Base-by-base conservation (phyloP, 345 rosid species). In the Gynandropsis gynandra region DNA sequence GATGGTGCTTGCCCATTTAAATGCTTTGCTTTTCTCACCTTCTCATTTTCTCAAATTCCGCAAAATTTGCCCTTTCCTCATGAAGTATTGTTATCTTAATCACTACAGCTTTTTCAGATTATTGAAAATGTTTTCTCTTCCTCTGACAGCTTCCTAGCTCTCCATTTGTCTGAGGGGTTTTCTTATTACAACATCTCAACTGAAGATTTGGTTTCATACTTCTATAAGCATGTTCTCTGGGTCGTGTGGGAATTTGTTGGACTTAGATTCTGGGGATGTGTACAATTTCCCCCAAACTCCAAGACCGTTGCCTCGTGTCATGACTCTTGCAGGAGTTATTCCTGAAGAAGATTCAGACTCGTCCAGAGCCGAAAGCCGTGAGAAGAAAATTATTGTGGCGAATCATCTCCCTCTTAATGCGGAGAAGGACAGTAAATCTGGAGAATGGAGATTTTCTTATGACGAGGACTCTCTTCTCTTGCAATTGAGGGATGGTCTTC, bases 211-310 rank as follows among this genome's bases (percentile, higher is more conserved):
- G n/a, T n/a, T n/a, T n/a, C n/a, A n/a, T n/a, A n/a, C n/a, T n/a
- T n/a, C n/a, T n/a, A n/a, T n/a, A n/a, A n/a, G n/a, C 45, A 85
- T 85, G 95, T 80, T 71, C 27, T 79, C 86, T 8, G 74, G 80
- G 62, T 77, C 85, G 20, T 72, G 67, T 62, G 63, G 70, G 33
- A 76, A 69, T 42, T 70, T 80, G 52, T 64, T 79, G 4, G 78
- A 85, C 44, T 73, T 82, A 68, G 79, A 77, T 47, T 53, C 83
- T 67, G 81, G 84, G 62, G 74, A 66, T 52, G 61, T 80, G 43
- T 40, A 77, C 57, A 80, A 81, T 60, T 47, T 66, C 33, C 79
- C 84, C 62, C 84, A 71, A 27, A 72, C 80, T 52, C 82, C 83
- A 9, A 74, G 70, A 62, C 46, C 76, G 71, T 77, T 82, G 66